Base-by-base conservation (phyloP, 2,329 filamentous ascomycete species). In the Pyrenochaeta sp. region DNA sequence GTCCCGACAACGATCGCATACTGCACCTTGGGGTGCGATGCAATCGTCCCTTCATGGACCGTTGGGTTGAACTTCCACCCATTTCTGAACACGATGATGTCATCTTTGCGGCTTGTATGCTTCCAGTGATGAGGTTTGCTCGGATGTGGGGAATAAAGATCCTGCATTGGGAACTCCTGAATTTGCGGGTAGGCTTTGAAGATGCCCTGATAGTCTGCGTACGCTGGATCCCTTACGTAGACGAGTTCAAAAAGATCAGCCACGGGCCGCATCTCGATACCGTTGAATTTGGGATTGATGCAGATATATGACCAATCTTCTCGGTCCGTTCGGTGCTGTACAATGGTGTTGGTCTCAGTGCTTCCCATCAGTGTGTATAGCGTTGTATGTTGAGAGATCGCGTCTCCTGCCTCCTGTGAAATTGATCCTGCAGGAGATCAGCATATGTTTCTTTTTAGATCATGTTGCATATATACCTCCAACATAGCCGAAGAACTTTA, bases 1-100 rank as follows among this genome's bases (percentile, higher is more conserved):
- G 60, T 67, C 1, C 75, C 74, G 4, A 75, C 61, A 1, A 77
- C 48, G 3, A 76, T 37, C 7, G 72, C 73, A 31, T 71, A 58
- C 39, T 67, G 64, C 5, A 77, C 67, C 6, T 59, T 42, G 1
- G 56, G 57, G 30, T 77, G 69, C n/a, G 61, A 54, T 21, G 65
- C 52, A 4, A 77, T 58, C 7, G 56, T 39, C 10, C 64, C 55
- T 35, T 72, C 65, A 33, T 67, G 64, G 9, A 58, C 45, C 31
- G 53, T 58, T 3, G 67, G 65, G 35, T 66, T 61, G 44, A 66
- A 64, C 15, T 64, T 66, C 46, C 56, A 56, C 2, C 65, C 62
- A 17, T 49, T 64, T 15, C 49, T 49, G 32, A 67, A 56, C 2
- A 68, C 43, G 2, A 69, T 63, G 10, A 68, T 56, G 15, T 69